Conservation (phyloP, 305 asterid genomes). For the Fraxinus nigra region DNA sequence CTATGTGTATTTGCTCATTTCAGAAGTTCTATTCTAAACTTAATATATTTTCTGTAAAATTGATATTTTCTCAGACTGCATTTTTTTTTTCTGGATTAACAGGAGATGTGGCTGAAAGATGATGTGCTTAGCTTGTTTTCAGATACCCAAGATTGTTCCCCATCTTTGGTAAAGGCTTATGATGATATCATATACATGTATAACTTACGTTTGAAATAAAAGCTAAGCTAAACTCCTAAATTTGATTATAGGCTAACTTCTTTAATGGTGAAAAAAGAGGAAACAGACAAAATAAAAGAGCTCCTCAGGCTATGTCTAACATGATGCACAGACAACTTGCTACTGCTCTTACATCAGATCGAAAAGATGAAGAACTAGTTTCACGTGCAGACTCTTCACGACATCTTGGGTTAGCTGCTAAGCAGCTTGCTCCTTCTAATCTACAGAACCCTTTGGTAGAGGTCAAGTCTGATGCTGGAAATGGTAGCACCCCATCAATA, state of each 20-base stretch:
- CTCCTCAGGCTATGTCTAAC: constrained; percentile 50
- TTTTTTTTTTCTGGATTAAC: constrained; percentile 27
- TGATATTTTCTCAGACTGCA: constrained; percentile 26
- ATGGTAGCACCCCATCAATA: constrained; percentile 45
- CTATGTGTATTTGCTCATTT: constrained; percentile 3
- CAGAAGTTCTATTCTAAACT: background rate
- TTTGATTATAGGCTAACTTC: constrained; percentile 55
- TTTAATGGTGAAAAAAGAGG: constrained; percentile 67
- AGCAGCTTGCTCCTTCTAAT: constrained; percentile 77
- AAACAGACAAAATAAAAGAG: constrained; percentile 52
- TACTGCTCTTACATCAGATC: constrained; percentile 47
- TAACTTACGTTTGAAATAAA: constrained; percentile 14
- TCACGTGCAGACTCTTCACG: constrained; percentile 44
- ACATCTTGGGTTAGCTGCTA: constrained; percentile 75
- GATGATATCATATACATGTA: constrained; percentile 12
- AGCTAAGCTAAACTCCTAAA: constrained; percentile 29
- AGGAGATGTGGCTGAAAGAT: constrained; percentile 94
- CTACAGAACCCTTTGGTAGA: constrained; percentile 60
- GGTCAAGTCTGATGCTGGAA: constrained; percentile 41
- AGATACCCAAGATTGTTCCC: constrained; percentile 82
- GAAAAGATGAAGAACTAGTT: constrained; percentile 51
- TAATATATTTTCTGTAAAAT: background rate
- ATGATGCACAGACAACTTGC: constrained; percentile 59
- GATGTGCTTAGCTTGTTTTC: constrained; percentile 77
- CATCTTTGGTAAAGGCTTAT: constrained; percentile 62